Percentiles rank a stretch among this genome's conserved stretches.
Evolutionary conservation across 1,284 basidiomycete species (phyloP).

Genomic region (Ganoderma boninense): DNA sequence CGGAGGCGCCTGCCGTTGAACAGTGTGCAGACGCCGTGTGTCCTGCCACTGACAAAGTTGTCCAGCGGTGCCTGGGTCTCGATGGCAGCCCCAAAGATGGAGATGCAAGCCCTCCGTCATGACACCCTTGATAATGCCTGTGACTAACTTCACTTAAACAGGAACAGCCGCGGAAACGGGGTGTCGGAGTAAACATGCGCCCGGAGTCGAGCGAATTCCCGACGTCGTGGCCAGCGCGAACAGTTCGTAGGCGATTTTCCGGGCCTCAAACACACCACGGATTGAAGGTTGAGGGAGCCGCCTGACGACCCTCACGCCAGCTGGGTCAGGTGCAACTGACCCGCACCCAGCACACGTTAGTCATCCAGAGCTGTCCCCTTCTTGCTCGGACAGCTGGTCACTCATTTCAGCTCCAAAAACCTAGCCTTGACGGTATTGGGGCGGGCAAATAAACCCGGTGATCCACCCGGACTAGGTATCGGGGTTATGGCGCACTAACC

Average conservation of each 20-base stretch:
- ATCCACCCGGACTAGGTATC: background rate
- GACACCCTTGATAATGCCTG: background rate
- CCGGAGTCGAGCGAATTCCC: no score
- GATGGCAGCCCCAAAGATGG: constrained; percentile 1
- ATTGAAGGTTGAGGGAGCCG: no score
- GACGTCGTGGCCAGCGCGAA: no score
- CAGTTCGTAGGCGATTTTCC: no score
- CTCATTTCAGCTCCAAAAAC: background rate
- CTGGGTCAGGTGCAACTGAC: no score
- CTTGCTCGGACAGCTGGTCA: background rate
- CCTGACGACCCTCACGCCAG: no score
- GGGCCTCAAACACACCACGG: no score
- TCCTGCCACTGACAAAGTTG: background rate
- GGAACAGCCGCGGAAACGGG: no score
- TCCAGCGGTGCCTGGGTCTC: constrained; percentile 4
- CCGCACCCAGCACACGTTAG: background rate
- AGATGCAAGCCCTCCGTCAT: background rate
- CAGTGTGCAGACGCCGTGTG: background rate
- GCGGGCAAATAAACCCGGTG: no score
- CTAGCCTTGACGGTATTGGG: background rate
- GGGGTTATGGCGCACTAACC: background rate
- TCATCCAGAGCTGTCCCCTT: background rate
- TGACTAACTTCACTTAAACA: no score
- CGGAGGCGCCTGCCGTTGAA: background rate
- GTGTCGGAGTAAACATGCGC: no score